Evolutionary conservation across 352 stramenopile genomes (phyloP).

Genomic region (Discostella stelligera): DNA sequence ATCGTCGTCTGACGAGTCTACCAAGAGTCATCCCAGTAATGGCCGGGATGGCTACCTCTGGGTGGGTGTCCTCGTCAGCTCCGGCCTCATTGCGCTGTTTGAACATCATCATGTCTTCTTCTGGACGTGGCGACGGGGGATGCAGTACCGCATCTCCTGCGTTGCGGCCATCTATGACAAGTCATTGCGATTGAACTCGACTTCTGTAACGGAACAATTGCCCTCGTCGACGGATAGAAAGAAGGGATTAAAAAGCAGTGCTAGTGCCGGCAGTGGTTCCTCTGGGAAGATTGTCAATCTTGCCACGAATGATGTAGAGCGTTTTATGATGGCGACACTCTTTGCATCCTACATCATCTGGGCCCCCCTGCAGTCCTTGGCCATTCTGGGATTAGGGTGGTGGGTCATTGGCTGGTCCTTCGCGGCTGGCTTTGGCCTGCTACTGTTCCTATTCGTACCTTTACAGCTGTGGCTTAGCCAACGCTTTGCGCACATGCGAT

Average conservation of each 20-base stretch:
- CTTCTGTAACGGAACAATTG: conserved; percentile 5
- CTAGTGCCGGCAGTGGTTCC: neutral
- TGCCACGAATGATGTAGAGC: conserved; percentile 76
- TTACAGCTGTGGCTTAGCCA: conserved; percentile 66
- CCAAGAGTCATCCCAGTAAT: neutral
- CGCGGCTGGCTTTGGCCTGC: conserved; percentile 59
- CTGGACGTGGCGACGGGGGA: conserved; percentile 67
- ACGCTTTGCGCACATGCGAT: conserved; percentile 61
- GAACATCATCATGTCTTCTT: conserved; percentile 79
- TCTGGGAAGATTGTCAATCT: conserved; percentile 74
- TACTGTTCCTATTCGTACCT: conserved; percentile 71
- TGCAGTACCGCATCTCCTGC: conserved; percentile 39
- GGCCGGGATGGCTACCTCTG: conserved; percentile 46
- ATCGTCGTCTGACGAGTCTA: neutral
- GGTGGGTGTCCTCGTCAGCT: conserved; percentile 50
- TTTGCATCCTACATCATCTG: conserved; percentile 65
- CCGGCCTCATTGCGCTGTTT: conserved; percentile 60
- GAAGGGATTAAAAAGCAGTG: neutral
- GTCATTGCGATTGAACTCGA: conserved; percentile 38
- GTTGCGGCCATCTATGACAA: conserved; percentile 58
- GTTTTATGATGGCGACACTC: conserved; percentile 58
- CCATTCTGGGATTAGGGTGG: conserved; percentile 61
- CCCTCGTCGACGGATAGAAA: neutral
- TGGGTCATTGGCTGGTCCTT: conserved; percentile 66
- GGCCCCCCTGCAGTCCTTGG: conserved; percentile 61